Conservation (phyloP, 2,329 filamentous ascomycete species). For the Helminthosporium solani region DNA sequence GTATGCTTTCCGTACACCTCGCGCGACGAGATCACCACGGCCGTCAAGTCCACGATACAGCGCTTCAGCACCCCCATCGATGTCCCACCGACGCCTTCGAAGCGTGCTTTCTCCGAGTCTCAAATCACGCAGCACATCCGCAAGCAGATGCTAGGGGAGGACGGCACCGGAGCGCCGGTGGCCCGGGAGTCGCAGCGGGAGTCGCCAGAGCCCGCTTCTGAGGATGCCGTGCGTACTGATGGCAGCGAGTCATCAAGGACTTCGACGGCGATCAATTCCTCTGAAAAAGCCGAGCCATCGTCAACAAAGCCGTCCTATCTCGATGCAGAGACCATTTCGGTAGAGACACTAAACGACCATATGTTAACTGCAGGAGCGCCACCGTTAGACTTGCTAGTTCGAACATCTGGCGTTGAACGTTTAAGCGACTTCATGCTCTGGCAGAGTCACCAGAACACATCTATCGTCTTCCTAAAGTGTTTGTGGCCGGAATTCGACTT, state of each 20-base stretch:
- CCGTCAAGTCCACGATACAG: slow-evolving; percentile 81
- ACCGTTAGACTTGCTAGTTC: slow-evolving; percentile 84
- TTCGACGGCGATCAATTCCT: slow-evolving; percentile 39
- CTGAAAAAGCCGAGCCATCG: slow-evolving; percentile 33
- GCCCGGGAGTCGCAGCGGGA: slow-evolving; percentile 29
- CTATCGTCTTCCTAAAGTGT: slow-evolving; percentile 88
- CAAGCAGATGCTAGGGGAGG: slow-evolving; percentile 45
- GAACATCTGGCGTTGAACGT: slow-evolving; percentile 89
- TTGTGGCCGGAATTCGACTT: slow-evolving; percentile 96
- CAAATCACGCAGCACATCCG: slow-evolving; percentile 85
- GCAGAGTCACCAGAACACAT: slow-evolving; percentile 92
- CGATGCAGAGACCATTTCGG: slow-evolving; percentile 87
- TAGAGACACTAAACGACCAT: slow-evolving; percentile 77
- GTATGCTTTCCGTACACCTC: slow-evolving; percentile 98
- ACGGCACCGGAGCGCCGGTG: slow-evolving; percentile 34
- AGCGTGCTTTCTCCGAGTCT: slow-evolving; percentile 79
- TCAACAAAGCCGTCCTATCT: slow-evolving; percentile 38
- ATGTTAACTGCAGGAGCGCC: slow-evolving; percentile 86
- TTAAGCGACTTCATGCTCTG: slow-evolving; percentile 98
- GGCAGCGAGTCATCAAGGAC: slow-evolving; percentile 37
- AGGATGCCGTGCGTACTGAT: slow-evolving; percentile 28
- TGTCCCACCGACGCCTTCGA: slow-evolving; percentile 52
- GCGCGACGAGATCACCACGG: slow-evolving; percentile 88
- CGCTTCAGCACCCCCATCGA: slow-evolving; percentile 75
- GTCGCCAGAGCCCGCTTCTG: slow-evolving; percentile 42